Percentiles rank a stretch among this genome's conserved stretches.
Conservation (phyloP, 257 asterid genomes). For the Solanum stenotomum region DNA sequence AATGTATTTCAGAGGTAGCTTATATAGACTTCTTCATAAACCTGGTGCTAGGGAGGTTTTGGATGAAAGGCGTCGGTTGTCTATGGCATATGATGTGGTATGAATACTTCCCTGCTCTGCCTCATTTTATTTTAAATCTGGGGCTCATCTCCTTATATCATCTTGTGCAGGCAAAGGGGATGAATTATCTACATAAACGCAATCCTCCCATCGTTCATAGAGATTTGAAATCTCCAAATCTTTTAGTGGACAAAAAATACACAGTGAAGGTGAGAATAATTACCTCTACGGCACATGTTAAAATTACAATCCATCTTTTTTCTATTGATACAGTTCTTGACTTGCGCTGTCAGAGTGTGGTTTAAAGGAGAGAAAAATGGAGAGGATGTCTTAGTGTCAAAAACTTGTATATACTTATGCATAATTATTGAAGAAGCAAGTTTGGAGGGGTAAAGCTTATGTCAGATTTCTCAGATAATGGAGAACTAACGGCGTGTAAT, state of each 20-base stretch:
- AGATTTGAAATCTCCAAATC: constrained; percentile 93
- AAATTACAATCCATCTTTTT: background rate
- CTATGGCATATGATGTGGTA: constrained; percentile 97
- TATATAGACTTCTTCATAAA: constrained; percentile 76
- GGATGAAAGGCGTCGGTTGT: constrained; percentile 85
- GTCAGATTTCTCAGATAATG: background rate
- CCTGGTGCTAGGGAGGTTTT: constrained; percentile 71
- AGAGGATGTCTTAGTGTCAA: background rate
- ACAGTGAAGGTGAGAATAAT: constrained; percentile 76
- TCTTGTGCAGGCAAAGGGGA: constrained; percentile 78
- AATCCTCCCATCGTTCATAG: constrained; percentile 94
- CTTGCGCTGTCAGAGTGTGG: background rate
- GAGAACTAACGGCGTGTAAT: background rate
- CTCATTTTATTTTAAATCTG: constrained; percentile 2
- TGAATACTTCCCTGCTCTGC: constrained; percentile 4
- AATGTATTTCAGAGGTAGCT: constrained; percentile 64
- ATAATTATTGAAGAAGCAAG: background rate
- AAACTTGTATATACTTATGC: background rate
- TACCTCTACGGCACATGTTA: background rate
- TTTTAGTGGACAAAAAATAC: constrained; percentile 82
- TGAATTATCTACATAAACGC: constrained; percentile 89
- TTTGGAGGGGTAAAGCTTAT: background rate
- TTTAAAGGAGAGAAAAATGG: background rate
- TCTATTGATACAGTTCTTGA: background rate
- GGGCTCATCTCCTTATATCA: background rate